Conservation (phyloP, 495 filamentous ascomycete genomes). For the Neurospora hispaniola region DNA sequence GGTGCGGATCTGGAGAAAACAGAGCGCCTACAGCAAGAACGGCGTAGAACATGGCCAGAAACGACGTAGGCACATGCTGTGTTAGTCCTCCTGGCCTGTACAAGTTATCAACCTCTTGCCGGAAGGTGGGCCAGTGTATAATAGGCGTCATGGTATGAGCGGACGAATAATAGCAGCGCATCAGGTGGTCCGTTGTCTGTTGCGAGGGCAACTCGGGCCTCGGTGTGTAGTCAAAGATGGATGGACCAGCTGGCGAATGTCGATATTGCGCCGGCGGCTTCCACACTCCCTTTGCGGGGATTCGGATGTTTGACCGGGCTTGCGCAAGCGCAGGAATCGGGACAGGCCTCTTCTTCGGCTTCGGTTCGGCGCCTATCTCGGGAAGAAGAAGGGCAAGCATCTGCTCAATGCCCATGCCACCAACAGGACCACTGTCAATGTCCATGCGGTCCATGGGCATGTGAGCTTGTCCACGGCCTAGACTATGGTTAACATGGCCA, state of each 20-base stretch:
- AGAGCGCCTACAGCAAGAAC: slow-evolving; percentile 77
- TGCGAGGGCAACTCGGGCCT: slow-evolving; percentile 61
- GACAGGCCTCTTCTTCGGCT: slow-evolving; percentile 47
- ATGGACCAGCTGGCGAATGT: slow-evolving; percentile 37
- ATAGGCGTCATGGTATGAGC: slow-evolving; percentile 75
- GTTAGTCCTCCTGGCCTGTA: slow-evolving; percentile 60
- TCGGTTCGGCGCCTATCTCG: slow-evolving; percentile 54
- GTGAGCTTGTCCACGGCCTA: slow-evolving; percentile 30
- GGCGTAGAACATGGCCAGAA: slow-evolving; percentile 74
- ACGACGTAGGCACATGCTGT: slow-evolving; percentile 37
- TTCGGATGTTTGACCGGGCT: slow-evolving; percentile 62
- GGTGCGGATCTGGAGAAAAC: slow-evolving; percentile 45
- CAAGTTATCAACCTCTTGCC: slow-evolving; percentile 61
- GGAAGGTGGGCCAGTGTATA: slow-evolving; percentile 82
- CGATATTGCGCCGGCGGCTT: slow-evolving; percentile 69
- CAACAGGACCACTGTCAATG: slow-evolving; percentile 33
- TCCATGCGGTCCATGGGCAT: slow-evolving; percentile 49
- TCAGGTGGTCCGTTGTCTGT: slow-evolving; percentile 59
- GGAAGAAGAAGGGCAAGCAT: slow-evolving; percentile 52
- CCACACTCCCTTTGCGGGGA: slow-evolving; percentile 66
- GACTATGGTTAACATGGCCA: background rate
- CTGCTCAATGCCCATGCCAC: slow-evolving; percentile 33
- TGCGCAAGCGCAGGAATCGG: slow-evolving; percentile 57
- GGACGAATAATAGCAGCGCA: slow-evolving; percentile 63
- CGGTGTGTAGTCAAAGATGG: slow-evolving; percentile 33